These are phyloP conservation scores for Microdochium trichocladiopsis DNA, from an alignment of 2,329 filamentous ascomycete genomes.

Conservation along the genomic window DNA sequence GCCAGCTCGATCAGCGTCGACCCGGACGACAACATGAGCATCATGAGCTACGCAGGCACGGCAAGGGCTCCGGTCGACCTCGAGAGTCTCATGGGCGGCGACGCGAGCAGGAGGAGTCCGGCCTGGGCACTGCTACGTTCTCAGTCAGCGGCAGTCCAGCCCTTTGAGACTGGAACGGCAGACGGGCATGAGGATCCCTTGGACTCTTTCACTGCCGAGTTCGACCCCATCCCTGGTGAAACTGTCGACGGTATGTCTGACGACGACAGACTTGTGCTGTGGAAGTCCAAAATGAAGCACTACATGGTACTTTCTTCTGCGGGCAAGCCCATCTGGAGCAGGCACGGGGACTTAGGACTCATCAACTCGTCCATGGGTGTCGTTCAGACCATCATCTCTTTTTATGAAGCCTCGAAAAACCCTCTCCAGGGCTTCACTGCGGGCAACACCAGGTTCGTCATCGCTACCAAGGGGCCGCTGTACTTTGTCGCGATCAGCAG, in stretches of 20 bases:
- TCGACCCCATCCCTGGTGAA: constrained; percentile 63
- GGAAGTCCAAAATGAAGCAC: constrained; percentile 93
- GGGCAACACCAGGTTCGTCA: constrained; percentile 78
- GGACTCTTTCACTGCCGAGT: constrained; percentile 67
- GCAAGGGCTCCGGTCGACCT: constrained; percentile 61
- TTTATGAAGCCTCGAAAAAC: constrained; percentile 78
- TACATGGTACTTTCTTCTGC: constrained; percentile 95
- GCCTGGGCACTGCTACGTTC: constrained; percentile 62
- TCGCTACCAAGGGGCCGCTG: constrained; percentile 76
- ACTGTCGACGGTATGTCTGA: constrained; percentile 33
- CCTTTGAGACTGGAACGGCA: constrained; percentile 48
- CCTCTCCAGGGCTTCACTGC: constrained; percentile 78
- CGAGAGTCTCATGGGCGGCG: constrained; percentile 74
- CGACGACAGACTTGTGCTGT: constrained; percentile 59
- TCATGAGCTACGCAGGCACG: constrained; percentile 60
- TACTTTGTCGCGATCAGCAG: constrained; percentile 92
- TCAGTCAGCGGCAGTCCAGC: constrained; percentile 51
- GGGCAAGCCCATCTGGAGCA: constrained; percentile 94
- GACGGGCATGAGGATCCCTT: constrained; percentile 40
- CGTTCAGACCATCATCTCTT: constrained; percentile 95
- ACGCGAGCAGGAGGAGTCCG: constrained; percentile 56
- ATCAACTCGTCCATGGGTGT: constrained; percentile 94
- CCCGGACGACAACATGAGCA: constrained; percentile 56
- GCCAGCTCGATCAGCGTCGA: constrained; percentile 25
- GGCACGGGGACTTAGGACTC: constrained; percentile 82